Percentiles rank a stretch among this genome's conserved stretches.
Conservation (phyloP, 306 rosid species). For the Cucurbita ficifolia region DNA sequence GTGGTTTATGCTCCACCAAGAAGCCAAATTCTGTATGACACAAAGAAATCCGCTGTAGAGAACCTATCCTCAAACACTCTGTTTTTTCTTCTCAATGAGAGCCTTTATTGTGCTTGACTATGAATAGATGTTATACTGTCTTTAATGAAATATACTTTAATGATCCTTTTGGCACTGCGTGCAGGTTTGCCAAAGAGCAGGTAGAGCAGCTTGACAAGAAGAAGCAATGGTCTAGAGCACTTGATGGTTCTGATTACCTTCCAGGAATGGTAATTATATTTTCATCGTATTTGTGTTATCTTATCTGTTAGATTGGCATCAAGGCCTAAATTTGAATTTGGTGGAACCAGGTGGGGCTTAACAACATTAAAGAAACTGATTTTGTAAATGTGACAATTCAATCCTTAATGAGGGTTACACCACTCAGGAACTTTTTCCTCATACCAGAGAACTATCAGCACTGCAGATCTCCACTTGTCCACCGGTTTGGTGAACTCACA, state of each 20-base stretch:
- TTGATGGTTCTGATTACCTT: conserved; percentile 96
- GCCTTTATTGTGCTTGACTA: neutral
- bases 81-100: too few relatives aligned
- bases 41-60: too few relatives aligned
- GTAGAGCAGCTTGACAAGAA: conserved; percentile 75
- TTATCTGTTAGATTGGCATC: neutral
- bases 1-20: too few relatives aligned
- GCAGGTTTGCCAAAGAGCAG: conserved; percentile 63
- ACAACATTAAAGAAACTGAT: conserved; percentile 93
- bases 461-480: conserved; percentile 82
- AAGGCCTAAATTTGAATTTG: conserved; percentile 1
- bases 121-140: neutral
- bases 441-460: conserved; percentile 78
- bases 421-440: conserved; percentile 83
- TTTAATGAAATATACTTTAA: neutral
- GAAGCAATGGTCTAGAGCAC: conserved; percentile 96
- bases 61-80: too few relatives aligned
- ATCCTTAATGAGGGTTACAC: conserved; percentile 89
- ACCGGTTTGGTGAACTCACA: conserved; percentile 90
- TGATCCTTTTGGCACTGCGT: neutral
- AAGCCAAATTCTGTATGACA: too few relatives aligned
- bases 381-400: conserved; percentile 94
- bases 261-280: conserved; percentile 79
- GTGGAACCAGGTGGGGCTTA: conserved; percentile 65
- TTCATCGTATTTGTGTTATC: neutral